A percentile compares a stretch with the other conserved stretches of the same genome.
Conservation (phyloP, 129 eudicot genomes). For the Flaveria ramosissima region DNA sequence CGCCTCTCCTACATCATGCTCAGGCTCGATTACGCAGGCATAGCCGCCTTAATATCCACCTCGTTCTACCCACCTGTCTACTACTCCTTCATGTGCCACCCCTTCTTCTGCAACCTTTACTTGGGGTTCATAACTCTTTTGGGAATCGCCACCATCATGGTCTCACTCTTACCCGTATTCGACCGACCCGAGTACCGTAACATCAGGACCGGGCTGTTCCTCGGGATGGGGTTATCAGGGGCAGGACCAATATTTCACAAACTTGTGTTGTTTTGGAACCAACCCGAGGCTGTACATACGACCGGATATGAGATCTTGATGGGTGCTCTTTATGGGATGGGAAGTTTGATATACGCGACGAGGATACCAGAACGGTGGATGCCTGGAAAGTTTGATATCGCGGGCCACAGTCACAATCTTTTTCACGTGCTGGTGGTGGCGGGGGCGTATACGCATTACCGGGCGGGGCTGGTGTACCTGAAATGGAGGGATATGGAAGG, state of each 20-base stretch:
- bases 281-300: slow-evolving; percentile 82
- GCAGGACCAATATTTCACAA: slow-evolving; percentile 82
- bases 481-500: slow-evolving; percentile 94
- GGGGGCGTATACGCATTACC: slow-evolving; percentile 96
- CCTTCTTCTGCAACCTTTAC: slow-evolving; percentile 86
- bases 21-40: slow-evolving; percentile 92
- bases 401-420: slow-evolving; percentile 91
- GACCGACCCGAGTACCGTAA: slow-evolving; percentile 75
- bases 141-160: slow-evolving; percentile 65
- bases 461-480: slow-evolving; percentile 79
- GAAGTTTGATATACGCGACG: slow-evolving; percentile 83
- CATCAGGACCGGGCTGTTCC: slow-evolving; percentile 67
- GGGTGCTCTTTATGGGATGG: slow-evolving; percentile 84
- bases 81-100: slow-evolving; percentile 99
- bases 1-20: slow-evolving; percentile 88
- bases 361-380: slow-evolving; percentile 93
- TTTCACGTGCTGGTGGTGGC: slow-evolving; percentile 97
- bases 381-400: slow-evolving; percentile 96
- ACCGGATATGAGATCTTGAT: slow-evolving; percentile 89
- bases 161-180: slow-evolving; percentile 78
- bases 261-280: slow-evolving; percentile 71
- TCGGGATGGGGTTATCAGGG: slow-evolving; percentile 94
- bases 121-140: slow-evolving; percentile 78
- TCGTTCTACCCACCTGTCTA: slow-evolving; percentile 95
- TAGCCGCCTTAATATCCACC: slow-evolving; percentile 91